Evolutionary conservation across 2,329 filamentous ascomycete genomes (phyloP), one percentile per base, ranked within the genome.

Genomic region (Colletotrichum graminicola): DNA sequence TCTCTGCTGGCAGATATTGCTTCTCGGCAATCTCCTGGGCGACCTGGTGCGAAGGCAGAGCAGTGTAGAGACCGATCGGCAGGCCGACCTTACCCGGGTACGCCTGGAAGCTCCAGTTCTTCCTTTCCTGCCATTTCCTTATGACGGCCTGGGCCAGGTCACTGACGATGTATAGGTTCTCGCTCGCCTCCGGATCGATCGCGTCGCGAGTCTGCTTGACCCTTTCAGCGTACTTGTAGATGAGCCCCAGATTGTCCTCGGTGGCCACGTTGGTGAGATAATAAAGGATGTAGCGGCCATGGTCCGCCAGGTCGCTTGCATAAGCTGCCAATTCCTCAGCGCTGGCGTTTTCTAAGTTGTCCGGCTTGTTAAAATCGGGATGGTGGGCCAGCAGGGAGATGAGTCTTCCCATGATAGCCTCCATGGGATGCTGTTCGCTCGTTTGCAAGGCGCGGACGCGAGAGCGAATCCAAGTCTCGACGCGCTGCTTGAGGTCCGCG

Each of bases 361-460:
- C 59, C 14, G 60, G 66, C 1, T 86, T 80, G 72, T 88, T 90
- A 75, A 95, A 98, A 80, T 99, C 96, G 1, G 95, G 95, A 79
- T 99, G 96, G 79, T 98, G 95, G 6, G 95, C 95, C 54, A 99
- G 87, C 54, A 99, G 84, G 60, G 94, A 96, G 63, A 99, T 86
- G 43, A 98, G 87, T 11, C 96, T 90, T 34, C 93, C 90, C 78
- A 98, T 93, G 16, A 92, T 88, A 29, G 91, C 89, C 81, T 98
- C 95, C 84, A 99, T 89, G 10, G 92, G 87, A 12, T 87, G 89
- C 66, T 89, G 86, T 76, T 87, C 89, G 73, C 82, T 89, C 41
- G 87, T 84, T 67, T 82, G 82, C 77, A 93, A 93, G 66, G 88
- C 86, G 26, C 91, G 89, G 11, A 92, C 90, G 18, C 95, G 90